phyloP scores from a whole-genome alignment of 2,329 filamentous ascomycete species.

The Diaporthe citri region DNA sequence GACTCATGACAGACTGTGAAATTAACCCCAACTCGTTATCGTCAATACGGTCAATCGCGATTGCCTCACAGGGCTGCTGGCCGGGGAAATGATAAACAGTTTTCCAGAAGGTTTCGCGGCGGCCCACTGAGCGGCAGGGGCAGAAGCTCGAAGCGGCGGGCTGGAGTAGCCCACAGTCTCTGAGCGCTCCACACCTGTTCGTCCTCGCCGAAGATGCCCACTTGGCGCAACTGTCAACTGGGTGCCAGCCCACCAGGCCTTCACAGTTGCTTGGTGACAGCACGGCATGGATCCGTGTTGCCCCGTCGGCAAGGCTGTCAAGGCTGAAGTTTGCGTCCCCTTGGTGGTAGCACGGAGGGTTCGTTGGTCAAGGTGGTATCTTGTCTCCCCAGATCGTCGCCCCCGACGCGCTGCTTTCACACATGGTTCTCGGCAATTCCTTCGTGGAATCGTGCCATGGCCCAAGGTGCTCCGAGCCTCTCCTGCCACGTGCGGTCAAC shows the following conservation, averaged over 20 bases:
- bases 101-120: slow-evolving; percentile 32
- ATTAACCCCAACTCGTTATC: slow-evolving; percentile 11
- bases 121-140: slow-evolving; percentile 31
- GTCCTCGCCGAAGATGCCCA: slow-evolving; percentile 36
- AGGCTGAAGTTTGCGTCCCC: slow-evolving; percentile 21
- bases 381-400: slow-evolving; percentile 32
- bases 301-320: slow-evolving; percentile 29
- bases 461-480: slow-evolving; percentile 9
- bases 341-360: background rate
- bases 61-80: slow-evolving; percentile 28
- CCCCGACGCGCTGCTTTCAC: slow-evolving; percentile 17
- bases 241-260: slow-evolving; percentile 14
- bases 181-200: slow-evolving; percentile 37
- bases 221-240: slow-evolving; percentile 25
- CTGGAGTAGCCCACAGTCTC: slow-evolving; percentile 9
- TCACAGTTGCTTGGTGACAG: slow-evolving; percentile 29
- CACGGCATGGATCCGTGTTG: slow-evolving; percentile 27
- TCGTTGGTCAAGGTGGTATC: background rate
- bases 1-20: slow-evolving; percentile 15
- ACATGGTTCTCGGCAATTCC: slow-evolving; percentile 26
- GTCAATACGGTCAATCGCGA: slow-evolving; percentile 6
- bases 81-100: background rate
- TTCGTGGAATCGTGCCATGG: slow-evolving; percentile 21
- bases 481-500: slow-evolving; percentile 28
- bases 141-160: slow-evolving; percentile 19